A percentile compares a stretch with the other conserved stretches of the same genome.
These are phyloP conservation scores for Graphilbum sp. DNA, from an alignment of 2,329 filamentous ascomycete genomes.

Conservation along the genomic window DNA sequence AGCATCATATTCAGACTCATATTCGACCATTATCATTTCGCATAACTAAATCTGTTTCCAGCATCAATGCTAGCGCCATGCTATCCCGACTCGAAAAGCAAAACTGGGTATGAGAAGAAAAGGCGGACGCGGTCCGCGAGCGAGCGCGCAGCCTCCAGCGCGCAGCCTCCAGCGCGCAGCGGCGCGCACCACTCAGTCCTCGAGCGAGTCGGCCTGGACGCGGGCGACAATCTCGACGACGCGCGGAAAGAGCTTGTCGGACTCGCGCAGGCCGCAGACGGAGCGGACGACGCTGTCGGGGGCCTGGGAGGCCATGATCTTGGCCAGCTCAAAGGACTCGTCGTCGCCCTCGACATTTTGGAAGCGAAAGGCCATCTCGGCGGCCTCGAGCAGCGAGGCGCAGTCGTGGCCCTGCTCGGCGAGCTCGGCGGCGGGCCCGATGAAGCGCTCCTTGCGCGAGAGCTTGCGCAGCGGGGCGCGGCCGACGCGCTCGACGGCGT, in stretches of 20 bases:
- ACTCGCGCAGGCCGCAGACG: conserved; percentile 64
- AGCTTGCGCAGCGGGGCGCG: conserved; percentile 90
- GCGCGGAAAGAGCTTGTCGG: conserved; percentile 61
- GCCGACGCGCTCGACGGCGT: conserved; percentile 87
- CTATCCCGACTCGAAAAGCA: too few species aligned
- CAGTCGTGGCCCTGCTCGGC: conserved; percentile 64
- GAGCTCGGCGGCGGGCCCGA: conserved; percentile 78
- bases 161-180: too few species aligned
- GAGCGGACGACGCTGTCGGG: conserved; percentile 62
- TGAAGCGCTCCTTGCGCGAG: conserved; percentile 86
- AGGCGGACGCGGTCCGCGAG: too few species aligned
- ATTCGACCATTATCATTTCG: too few species aligned
- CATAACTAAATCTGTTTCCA: too few species aligned
- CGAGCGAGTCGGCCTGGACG: conserved; percentile 49
- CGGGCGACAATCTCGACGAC: conserved; percentile 66
- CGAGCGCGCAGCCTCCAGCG: too few species aligned
- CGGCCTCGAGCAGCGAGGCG: conserved; percentile 58
- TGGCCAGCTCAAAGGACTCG: conserved; percentile 71
- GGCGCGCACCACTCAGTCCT: too few species aligned
- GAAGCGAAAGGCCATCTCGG: conserved; percentile 90
- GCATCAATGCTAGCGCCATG: too few species aligned
- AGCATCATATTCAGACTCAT: too few species aligned
- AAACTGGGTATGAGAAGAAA: too few species aligned
- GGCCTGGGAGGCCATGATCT: conserved; percentile 61
- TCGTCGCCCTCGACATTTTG: conserved; percentile 87